Evolutionary conservation across 1,284 basidiomycete genomes (phyloP), one percentile per base, ranked within the genome.

Genomic region (Phlebopus sp.): DNA sequence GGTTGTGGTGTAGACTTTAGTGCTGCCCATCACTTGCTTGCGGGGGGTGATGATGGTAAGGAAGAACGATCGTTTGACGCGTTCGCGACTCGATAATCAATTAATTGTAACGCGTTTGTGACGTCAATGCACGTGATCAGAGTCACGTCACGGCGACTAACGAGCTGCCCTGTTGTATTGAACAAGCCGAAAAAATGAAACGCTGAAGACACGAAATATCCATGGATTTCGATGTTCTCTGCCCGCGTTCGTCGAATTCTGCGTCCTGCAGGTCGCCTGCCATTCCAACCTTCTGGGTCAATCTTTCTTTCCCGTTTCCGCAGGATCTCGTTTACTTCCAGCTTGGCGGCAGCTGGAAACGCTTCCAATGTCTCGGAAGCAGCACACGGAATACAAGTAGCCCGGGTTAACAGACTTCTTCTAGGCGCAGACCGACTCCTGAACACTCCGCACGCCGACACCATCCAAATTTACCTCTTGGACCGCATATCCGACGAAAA

Each of bases 361-460:
- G 15, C 7, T 31, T 7, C 34, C 29, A 11, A 2, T 19, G 15
- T n/a, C 5, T 49, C 32, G 15, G 29, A 46, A 13, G 29, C 46
- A 0, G 39, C 53, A 2, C 62, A 45, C 13, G 61, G 58, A 23
- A 23, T 59, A 0, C 27, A 59, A 41, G 44, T 59, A 47, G 59
- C 57, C 4, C 51, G 51, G 21, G 50, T 67, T 47, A 64, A 64
- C 44, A 50, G 42, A 2, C 63, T 63, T n/a, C 44, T 63, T 30
- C 51, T 54, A 11, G 47, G 51, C 25, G 63, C 63, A n/a, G 61
- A 63, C 42, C 62, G 59, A 38, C 59, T 58, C 4, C 45, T 64
- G 13, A 51, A 60, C 35, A 59, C 59, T 6, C 49, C 56, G 2
- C 55, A 46, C 27, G 53, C 57, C 8, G 45, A 60, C 31, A 34